phyloP scores from a whole-genome alignment of 495 filamentous ascomycete genomes.

The Astrothelium macrocarpum region DNA sequence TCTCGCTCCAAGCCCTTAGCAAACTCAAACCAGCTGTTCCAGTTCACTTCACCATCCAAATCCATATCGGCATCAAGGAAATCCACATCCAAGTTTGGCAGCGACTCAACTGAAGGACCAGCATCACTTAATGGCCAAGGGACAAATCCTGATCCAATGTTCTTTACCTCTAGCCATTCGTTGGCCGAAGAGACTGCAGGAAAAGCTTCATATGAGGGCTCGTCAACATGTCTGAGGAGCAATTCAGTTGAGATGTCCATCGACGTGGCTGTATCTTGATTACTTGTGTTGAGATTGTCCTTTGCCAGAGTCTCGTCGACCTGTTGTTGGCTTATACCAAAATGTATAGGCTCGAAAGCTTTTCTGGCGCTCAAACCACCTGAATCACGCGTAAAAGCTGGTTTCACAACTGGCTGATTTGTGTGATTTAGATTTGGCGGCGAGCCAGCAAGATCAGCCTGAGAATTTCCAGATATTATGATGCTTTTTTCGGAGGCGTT shows the following conservation, averaged over 20 bases:
- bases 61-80: constrained; percentile 31
- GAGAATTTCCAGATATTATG: neutral
- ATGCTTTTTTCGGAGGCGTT: neutral
- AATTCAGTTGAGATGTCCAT: constrained; percentile 11
- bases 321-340: constrained; percentile 6
- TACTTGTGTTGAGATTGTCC: neutral
- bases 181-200: neutral
- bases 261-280: constrained; percentile 12
- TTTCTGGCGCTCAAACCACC: neutral
- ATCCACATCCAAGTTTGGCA: constrained; percentile 26
- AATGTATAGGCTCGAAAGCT: constrained; percentile 6
- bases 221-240: neutral
- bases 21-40: constrained; percentile 43
- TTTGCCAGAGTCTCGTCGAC: constrained; percentile 17
- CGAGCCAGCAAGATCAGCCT: constrained; percentile 3
- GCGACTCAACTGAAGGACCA: constrained; percentile 17
- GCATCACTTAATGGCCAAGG: constrained; percentile 32
- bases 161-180: constrained; percentile 9
- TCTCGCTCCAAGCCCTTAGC: constrained; percentile 32
- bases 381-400: neutral
- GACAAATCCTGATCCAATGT: constrained; percentile 14
- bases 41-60: constrained; percentile 36
- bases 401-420: neutral
- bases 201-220: constrained; percentile 8
- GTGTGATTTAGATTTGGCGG: constrained; percentile 4